Base-by-base conservation (phyloP, 129 eudicot genomes). In the Artemisia annua region DNA sequence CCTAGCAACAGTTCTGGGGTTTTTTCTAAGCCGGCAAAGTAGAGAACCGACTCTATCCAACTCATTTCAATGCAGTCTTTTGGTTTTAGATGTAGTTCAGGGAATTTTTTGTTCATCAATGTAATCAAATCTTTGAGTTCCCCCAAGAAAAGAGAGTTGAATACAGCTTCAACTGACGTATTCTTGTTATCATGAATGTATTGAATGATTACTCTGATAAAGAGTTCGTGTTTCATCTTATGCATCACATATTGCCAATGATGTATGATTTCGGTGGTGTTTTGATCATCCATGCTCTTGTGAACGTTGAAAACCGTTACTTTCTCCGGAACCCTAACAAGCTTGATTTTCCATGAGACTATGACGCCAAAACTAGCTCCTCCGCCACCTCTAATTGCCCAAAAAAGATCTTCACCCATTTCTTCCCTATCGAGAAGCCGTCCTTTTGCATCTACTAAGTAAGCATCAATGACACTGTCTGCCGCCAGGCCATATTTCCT, bases 381-480 rank as follows among this genome's bases (percentile, higher is more conserved):
- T 16, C 85, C 88, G 0, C 93, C 93, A 0, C 93, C 89, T 69
- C 89, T 67, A 10, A 87, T 79, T 2, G 93, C 93, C 93, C 93
- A 87, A 39, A 82, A 87, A 26, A 82, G 65, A 62, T 87, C 87
- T 66, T 84, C 84, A 0, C 89, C 89, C 79, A 84, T 80, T 1
- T 85, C 63, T 69, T 69, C 51, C 24, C 85, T 80, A 59, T 83
- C 57, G 1, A 76, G 80, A 66, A 84, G 63, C 26, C 64, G 63
- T 1, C 96, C 92, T 7, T 82, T 58, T 0, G 73, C 83, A 50
- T 82, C 80, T 20, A 87, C 62, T 13, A 84, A 67, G 50, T 55
- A 75, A 44, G 87, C 86, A 48, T 89, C 96, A 0, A 89, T 39
- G 4, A 89, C 75, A 61, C 84, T 74, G 58, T 89, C 96, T 0